Evolutionary conservation across 2,329 filamentous ascomycete genomes (phyloP).

Genomic region (Pseudogymnoascus sp.): DNA sequence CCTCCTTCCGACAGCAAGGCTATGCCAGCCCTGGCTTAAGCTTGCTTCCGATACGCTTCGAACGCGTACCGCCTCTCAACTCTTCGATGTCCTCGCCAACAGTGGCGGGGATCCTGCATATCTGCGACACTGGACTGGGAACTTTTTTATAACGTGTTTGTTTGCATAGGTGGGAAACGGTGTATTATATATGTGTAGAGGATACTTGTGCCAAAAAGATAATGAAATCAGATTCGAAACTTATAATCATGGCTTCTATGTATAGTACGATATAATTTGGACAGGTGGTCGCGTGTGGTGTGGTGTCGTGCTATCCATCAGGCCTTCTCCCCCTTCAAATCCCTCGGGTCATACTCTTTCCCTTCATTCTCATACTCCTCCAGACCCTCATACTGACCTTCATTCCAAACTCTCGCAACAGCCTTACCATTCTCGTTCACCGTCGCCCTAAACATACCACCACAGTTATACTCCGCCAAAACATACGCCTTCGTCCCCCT

Average conservation of each 20-base stretch:
- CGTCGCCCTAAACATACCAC: constrained; percentile 81
- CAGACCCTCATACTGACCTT: constrained; percentile 23
- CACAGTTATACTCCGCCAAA: constrained; percentile 74
- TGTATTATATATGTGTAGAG: constrained; percentile 6
- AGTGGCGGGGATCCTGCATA: not conserved
- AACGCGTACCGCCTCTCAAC: constrained; percentile 4
- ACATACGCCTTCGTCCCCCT: constrained; percentile 43
- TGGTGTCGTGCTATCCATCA: not conserved
- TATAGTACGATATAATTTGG: not conserved
- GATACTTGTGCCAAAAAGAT: constrained; percentile 6
- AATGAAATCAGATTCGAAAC: constrained; percentile 6
- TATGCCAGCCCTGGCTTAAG: constrained; percentile 4
- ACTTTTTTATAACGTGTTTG: constrained; percentile 6
- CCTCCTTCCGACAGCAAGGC: constrained; percentile 7
- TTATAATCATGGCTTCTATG: not conserved
- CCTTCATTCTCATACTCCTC: constrained; percentile 28
- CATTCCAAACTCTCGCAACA: constrained; percentile 49
- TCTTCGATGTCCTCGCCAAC: constrained; percentile 3
- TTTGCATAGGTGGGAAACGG: constrained; percentile 7
- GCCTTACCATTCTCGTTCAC: constrained; percentile 53
- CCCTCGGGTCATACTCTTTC: constrained; percentile 25
- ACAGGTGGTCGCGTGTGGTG: too few relatives aligned
- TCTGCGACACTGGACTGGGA: constrained; percentile 1
- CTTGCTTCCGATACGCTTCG: constrained; percentile 1
- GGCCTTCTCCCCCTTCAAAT: constrained; percentile 23